Evolutionary conservation across 441 rosid genomes (phyloP), one percentile per base, ranked within the genome.

Genomic region (Mallotus repandus): DNA sequence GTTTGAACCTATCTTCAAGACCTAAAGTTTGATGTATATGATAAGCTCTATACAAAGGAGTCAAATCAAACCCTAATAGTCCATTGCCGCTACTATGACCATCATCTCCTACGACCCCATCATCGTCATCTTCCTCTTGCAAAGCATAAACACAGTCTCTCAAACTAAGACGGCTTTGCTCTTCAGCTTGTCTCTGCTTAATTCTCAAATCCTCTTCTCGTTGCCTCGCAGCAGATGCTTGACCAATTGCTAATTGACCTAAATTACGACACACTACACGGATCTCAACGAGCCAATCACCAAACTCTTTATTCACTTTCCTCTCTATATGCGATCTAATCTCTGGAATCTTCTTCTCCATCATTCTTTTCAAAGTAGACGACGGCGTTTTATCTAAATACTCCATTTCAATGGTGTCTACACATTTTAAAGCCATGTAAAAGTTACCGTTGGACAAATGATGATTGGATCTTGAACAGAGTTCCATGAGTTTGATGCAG

Each of bases 221-320:
- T 81, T 92, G 98, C 76, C 99, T 84, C n/a, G 93, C 92, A 0
- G 98, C 86, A 0, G 98, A 91, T 62, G 99, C 99, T 80, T 92
- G 98, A 35, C 99, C 99, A 38, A 95, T 95, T 13, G 96, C 99
- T 74, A 95, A 79, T 73, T 95, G 99, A 18, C 99, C 99, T 59
- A 92, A 78, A 80, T 95, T 92, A 49, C 99, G 81, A 81, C 99
- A 83, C 69, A 90, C 97, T 3, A 89, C 97, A 15, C 99, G 97
- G 84, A 95, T 92, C 87, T 92, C 99, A n/a, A 95, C 99, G 38
- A 95, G 83, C 99, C 99, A 95, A 76, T 95, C 97, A 2, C 97
- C 93, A 13, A 95, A 89, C 71, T 92, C 98, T 81, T 89, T 91
- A 71, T 84, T 91, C 56, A 92, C 91, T 71, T 87, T 95, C 85